Evolutionary conservation across 2,329 filamentous ascomycete genomes (phyloP).

Genomic region (Penicillium sp.): DNA sequence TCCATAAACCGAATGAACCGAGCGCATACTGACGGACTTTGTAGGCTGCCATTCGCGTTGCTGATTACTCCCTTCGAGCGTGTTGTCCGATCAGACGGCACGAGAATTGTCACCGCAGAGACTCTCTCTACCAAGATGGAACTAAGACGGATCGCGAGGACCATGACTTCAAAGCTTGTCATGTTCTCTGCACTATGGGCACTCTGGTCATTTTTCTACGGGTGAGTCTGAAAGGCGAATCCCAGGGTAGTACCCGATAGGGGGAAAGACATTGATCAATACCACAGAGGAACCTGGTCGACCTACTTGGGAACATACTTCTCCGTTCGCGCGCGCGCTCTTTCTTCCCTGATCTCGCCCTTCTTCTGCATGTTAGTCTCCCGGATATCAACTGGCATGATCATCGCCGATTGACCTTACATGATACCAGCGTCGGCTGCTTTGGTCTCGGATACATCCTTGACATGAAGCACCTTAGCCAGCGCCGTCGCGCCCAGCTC

Average conservation of each 20-base stretch:
- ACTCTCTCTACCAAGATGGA: slow-evolving; percentile 47
- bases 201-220: slow-evolving; percentile 54
- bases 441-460: slow-evolving; percentile 55
- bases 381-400: no score
- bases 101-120: slow-evolving; percentile 48
- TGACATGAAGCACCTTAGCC: slow-evolving; percentile 45
- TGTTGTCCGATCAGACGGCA: slow-evolving; percentile 52
- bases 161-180: slow-evolving; percentile 46
- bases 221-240: slow-evolving; percentile 21
- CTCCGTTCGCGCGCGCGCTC: slow-evolving; percentile 49
- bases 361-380: slow-evolving; percentile 53
- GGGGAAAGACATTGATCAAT: not conserved
- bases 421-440: slow-evolving; percentile 45
- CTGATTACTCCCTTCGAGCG: slow-evolving; percentile 52
- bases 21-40: not conserved
- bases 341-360: slow-evolving; percentile 52
- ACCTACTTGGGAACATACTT: slow-evolving; percentile 53
- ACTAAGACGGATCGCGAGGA: slow-evolving; percentile 47
- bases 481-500: slow-evolving; percentile 52
- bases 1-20: no score
- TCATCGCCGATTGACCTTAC: not conserved
- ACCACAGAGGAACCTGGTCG: slow-evolving; percentile 49
- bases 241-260: not conserved
- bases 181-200: slow-evolving; percentile 48
- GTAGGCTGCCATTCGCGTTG: slow-evolving; percentile 50